Evolutionary conservation across 73 alveolate genomes (phyloP).

Genomic region (Tetrahymena malaccensis): DNA sequence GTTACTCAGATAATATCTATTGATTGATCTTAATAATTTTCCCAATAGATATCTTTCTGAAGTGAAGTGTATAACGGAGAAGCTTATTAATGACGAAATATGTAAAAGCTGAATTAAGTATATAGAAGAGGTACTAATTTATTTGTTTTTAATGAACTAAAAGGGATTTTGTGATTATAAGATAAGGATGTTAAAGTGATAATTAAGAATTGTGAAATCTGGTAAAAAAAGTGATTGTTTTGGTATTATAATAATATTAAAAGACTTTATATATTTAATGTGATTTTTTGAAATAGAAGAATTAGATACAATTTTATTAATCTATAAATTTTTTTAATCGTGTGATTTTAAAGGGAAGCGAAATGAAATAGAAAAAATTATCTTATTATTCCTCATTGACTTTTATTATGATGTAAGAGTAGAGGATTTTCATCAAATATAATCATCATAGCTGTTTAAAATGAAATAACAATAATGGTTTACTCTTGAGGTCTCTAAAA

Average conservation of each 20-base stretch:
- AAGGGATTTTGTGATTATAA: background rate
- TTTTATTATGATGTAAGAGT: background rate
- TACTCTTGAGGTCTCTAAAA: background rate
- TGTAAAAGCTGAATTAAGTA: background rate
- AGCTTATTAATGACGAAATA: background rate
- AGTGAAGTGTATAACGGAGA: background rate
- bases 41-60: background rate
- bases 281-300: background rate
- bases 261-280: background rate
- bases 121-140: background rate
- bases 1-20: background rate
- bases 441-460: background rate
- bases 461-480: background rate
- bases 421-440: background rate
- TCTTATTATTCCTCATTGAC: background rate
- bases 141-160: background rate
- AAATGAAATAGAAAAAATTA: background rate
- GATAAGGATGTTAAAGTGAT: background rate
- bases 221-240: background rate
- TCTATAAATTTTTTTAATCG: background rate
- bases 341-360: background rate
- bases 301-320: background rate
- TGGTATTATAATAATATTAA: background rate
- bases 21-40: too few species aligned
- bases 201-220: background rate